Conservation (phyloP, 306 rosid genomes). For the Datisca glomerata region DNA sequence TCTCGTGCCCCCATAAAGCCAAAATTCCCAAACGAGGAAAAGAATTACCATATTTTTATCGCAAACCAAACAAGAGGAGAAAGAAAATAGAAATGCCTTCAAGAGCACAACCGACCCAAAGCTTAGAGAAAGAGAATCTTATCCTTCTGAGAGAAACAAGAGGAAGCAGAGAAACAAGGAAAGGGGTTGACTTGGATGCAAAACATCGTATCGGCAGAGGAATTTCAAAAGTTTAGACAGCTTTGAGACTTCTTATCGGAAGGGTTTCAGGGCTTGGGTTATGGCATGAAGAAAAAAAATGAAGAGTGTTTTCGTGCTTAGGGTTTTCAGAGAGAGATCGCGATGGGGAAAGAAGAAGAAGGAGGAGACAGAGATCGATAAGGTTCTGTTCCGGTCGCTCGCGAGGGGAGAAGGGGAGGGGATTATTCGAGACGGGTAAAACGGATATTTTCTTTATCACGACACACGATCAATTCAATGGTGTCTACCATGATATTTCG, state of each 20-base stretch:
- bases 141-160: slow-evolving; percentile 22
- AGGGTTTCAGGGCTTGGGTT: too few relatives aligned
- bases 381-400: too few relatives aligned
- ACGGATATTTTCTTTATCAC: too few relatives aligned
- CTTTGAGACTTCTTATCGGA: slow-evolving; percentile 1
- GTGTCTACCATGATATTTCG: too few relatives aligned
- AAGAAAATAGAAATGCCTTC: slow-evolving; percentile 45
- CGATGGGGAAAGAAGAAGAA: too few relatives aligned
- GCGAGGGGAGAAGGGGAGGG: too few relatives aligned
- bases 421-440: too few relatives aligned
- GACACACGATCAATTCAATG: too few relatives aligned
- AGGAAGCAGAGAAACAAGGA: slow-evolving; percentile 31
- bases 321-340: too few relatives aligned
- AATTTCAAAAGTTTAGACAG: background rate
- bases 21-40: background rate
- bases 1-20: background rate
- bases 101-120: slow-evolving; percentile 42
- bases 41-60: background rate
- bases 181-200: slow-evolving; percentile 26
- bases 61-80: background rate
- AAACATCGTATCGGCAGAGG: slow-evolving; percentile 32
- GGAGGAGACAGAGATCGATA: too few relatives aligned
- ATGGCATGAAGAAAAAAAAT: too few relatives aligned
- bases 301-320: too few relatives aligned
- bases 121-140: slow-evolving; percentile 17